Percentiles rank a stretch among this genome's conserved stretches.
These are phyloP conservation scores for Russula sp. DNA, from an alignment of 768 basidiomycete species.

Conservation along the genomic window DNA sequence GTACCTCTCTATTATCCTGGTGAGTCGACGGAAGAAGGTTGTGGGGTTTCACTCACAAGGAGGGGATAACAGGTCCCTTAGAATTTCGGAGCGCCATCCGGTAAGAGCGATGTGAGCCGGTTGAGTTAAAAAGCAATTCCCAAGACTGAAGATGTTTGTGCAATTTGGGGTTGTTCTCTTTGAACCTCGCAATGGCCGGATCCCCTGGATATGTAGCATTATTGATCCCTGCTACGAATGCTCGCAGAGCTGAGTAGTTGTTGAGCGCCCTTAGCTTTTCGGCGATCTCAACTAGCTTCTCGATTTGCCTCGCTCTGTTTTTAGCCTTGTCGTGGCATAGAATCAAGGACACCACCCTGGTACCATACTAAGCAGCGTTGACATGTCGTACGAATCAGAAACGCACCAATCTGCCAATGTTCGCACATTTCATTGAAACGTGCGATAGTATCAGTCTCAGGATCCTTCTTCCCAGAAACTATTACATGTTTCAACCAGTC, in stretches of 20 bases:
- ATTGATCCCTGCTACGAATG: slow-evolving; percentile 92
- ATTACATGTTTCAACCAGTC: slow-evolving; percentile 84
- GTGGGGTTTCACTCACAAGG: slow-evolving; percentile 48
- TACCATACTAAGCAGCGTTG: slow-evolving; percentile 15
- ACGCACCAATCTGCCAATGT: slow-evolving; percentile 76
- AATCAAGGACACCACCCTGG: slow-evolving; percentile 88
- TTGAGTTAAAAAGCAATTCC: slow-evolving; percentile 79
- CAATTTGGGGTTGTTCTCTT: slow-evolving; percentile 58
- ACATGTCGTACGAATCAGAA: slow-evolving; percentile 21
- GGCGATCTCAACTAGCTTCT: slow-evolving; percentile 85
- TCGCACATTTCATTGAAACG: slow-evolving; percentile 75
- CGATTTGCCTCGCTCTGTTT: slow-evolving; percentile 74
- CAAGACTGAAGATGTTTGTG: slow-evolving; percentile 79
- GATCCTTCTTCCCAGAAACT: slow-evolving; percentile 61
- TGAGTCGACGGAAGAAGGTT: slow-evolving; percentile 25
- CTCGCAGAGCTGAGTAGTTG: slow-evolving; percentile 91
- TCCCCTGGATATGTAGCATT: slow-evolving; percentile 75
- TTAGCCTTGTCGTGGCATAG: slow-evolving; percentile 80
- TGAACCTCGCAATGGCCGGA: slow-evolving; percentile 73
- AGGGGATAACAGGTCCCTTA: slow-evolving; percentile 84
- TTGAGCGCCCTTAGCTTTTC: slow-evolving; percentile 75
- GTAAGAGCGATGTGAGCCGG: slow-evolving; percentile 86
- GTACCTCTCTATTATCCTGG: slow-evolving; percentile 64
- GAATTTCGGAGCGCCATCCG: slow-evolving; percentile 83
- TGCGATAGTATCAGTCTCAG: slow-evolving; percentile 65